These are phyloP conservation scores for Heterobasidion occidentale DNA, from an alignment of 1,284 basidiomycete genomes.

Conservation along the genomic window DNA sequence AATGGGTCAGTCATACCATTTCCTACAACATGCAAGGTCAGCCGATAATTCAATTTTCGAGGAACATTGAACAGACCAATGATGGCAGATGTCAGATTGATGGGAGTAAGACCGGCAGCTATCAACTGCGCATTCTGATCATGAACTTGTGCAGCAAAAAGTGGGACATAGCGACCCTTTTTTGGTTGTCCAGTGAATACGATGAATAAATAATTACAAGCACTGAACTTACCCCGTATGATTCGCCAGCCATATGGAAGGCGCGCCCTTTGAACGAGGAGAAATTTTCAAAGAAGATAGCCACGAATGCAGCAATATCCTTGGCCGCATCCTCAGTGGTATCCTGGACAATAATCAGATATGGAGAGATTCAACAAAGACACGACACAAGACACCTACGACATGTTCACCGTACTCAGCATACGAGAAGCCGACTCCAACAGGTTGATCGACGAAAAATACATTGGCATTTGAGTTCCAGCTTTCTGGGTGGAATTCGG, in stretches of 20 bases:
- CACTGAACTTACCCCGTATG: conserved; percentile 43
- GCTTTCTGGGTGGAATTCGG: conserved; percentile 46
- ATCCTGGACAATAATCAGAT: not conserved
- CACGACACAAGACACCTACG: conserved; percentile 22
- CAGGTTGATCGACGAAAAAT: conserved; percentile 65
- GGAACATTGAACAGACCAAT: conserved; percentile 48
- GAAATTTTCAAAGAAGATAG: conserved; percentile 72
- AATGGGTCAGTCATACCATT: conserved; percentile 29
- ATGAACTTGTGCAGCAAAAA: conserved; percentile 74
- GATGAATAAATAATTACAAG: not conserved
- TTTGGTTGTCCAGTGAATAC: not conserved
- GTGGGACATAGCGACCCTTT: conserved; percentile 77
- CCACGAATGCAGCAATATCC: conserved; percentile 63
- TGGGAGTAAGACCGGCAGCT: conserved; percentile 54
- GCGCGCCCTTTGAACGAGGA: conserved; percentile 53
- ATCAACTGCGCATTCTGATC: conserved; percentile 66
- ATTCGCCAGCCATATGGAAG: conserved; percentile 72
- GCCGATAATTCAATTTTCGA: no score
- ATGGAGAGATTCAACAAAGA: not conserved
- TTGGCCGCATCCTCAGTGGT: conserved; percentile 50
- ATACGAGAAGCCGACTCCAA: conserved; percentile 66
- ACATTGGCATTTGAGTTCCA: conserved; percentile 69
- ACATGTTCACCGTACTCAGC: conserved; percentile 62
- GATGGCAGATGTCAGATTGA: conserved; percentile 76
- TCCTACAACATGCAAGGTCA: conserved; percentile 25